phyloP scores from a whole-genome alignment of 768 basidiomycete species.

The Trametes cinnabarina region DNA sequence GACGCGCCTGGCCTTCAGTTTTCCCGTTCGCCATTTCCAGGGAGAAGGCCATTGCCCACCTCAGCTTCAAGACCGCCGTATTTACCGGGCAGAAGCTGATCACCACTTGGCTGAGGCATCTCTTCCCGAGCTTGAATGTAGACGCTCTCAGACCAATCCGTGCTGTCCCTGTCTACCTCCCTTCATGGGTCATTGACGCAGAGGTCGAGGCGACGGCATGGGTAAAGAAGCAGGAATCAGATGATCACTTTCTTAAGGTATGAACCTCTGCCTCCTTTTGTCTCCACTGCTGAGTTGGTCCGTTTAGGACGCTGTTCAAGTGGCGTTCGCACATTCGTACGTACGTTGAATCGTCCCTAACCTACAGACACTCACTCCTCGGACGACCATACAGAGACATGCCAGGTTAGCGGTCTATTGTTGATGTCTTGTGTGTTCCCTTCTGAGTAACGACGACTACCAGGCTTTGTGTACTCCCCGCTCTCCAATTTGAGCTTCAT shows the following conservation, averaged over 20 bases:
- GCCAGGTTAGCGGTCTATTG: slow-evolving; percentile 8
- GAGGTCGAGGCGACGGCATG: slow-evolving; percentile 42
- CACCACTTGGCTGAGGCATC: slow-evolving; percentile 35
- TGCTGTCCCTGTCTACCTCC: slow-evolving; percentile 56
- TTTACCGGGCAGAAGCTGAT: slow-evolving; percentile 26
- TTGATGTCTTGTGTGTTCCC: not conserved
- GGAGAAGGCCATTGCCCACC: slow-evolving; percentile 22
- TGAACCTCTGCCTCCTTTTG: slow-evolving; percentile 16
- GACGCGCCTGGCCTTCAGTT: slow-evolving; percentile 34
- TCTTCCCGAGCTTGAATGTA: slow-evolving; percentile 39
- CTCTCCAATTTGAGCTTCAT: slow-evolving; percentile 45
- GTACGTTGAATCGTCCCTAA: not conserved
- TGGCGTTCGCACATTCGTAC: slow-evolving; percentile 5
- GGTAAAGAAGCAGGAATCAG: slow-evolving; percentile 25
- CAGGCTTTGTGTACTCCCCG: slow-evolving; percentile 45
- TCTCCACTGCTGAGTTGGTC: not conserved
- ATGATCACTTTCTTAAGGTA: slow-evolving; percentile 26
- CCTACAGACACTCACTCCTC: not conserved
- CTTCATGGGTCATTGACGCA: slow-evolving; percentile 60
- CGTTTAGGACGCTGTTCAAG: not conserved
- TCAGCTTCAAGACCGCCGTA: slow-evolving; percentile 26
- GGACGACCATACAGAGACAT: slow-evolving; percentile 10
- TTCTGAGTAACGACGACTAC: not conserved
- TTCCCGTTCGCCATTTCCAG: slow-evolving; percentile 51
- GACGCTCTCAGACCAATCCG: slow-evolving; percentile 43